Evolutionary conservation across 2,329 filamentous ascomycete genomes (phyloP).

Genomic region (Alternaria rosae): DNA sequence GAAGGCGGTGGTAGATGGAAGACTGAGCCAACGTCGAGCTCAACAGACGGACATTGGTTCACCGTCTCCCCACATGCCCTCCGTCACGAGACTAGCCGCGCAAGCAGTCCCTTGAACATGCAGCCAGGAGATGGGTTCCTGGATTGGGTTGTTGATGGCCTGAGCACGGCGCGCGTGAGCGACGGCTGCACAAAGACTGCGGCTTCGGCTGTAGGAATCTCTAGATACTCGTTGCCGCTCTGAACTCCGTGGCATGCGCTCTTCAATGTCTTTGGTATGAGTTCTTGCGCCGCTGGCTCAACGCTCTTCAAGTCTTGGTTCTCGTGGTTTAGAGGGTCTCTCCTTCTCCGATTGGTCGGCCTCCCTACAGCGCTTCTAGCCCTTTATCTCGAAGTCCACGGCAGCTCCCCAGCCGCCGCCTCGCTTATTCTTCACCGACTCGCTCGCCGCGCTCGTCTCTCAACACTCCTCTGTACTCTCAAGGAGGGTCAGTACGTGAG

Average conservation of each 20-base stretch:
- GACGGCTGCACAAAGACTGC: constrained; percentile 25
- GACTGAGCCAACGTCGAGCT: not conserved
- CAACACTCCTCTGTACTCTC: constrained; percentile 32
- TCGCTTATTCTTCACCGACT: constrained; percentile 48
- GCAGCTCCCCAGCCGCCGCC: constrained; percentile 37
- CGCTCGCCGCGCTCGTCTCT: constrained; percentile 39
- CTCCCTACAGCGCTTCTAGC: constrained; percentile 39
- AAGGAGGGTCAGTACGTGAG: constrained; percentile 31
- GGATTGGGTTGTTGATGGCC: constrained; percentile 20
- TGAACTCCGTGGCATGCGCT: constrained; percentile 36
- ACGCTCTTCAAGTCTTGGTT: constrained; percentile 41
- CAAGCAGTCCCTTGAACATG: constrained; percentile 28
- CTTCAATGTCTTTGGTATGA: constrained; percentile 41
- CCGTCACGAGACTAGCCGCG: constrained; percentile 20
- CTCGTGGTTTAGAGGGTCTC: constrained; percentile 33
- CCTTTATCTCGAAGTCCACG: constrained; percentile 42
- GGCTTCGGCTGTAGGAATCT: constrained; percentile 17
- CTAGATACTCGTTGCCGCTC: constrained; percentile 13
- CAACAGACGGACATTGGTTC: not conserved
- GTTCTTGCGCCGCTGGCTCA: constrained; percentile 37
- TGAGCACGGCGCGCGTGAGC: constrained; percentile 24
- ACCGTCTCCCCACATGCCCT: constrained; percentile 1
- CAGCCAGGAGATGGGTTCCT: constrained; percentile 23
- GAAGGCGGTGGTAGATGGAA: not conserved
- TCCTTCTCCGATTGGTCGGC: constrained; percentile 36